Conservation (phyloP, 2,329 filamentous ascomycete genomes). For the Didymella pinodella region DNA sequence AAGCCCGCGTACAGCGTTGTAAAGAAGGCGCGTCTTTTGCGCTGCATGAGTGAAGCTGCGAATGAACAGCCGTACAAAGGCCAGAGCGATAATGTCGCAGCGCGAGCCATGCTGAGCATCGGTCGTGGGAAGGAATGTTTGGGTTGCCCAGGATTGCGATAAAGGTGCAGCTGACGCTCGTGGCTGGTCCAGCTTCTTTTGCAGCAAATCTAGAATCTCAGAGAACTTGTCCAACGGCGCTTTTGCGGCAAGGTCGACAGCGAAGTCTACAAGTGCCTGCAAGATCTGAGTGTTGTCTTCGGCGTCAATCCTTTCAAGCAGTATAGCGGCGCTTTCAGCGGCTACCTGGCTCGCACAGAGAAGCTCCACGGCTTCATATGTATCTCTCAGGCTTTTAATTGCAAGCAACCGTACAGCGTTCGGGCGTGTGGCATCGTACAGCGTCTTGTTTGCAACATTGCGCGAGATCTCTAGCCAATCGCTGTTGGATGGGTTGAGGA, state of each 20-base stretch:
- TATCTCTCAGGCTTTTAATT: slow-evolving; percentile 64
- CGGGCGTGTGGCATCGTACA: slow-evolving; percentile 67
- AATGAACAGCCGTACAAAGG: slow-evolving; percentile 79
- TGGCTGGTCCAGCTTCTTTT: slow-evolving; percentile 39
- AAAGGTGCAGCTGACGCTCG: slow-evolving; percentile 26
- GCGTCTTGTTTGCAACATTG: slow-evolving; percentile 68
- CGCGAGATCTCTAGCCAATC: slow-evolving; percentile 72
- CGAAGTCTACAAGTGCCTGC: slow-evolving; percentile 69
- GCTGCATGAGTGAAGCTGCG: slow-evolving; percentile 72
- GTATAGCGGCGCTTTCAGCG: slow-evolving; percentile 65
- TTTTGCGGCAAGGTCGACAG: slow-evolving; percentile 69
- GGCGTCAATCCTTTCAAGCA: slow-evolving; percentile 67
- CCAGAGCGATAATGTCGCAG: slow-evolving; percentile 74
- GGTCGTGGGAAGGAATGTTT: slow-evolving; percentile 26
- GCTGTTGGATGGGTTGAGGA: slow-evolving; percentile 74
- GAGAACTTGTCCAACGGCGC: slow-evolving; percentile 67
- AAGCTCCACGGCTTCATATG: slow-evolving; percentile 60
- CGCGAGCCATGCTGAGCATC: slow-evolving; percentile 55
- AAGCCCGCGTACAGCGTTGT: slow-evolving; percentile 46
- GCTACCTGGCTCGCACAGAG: slow-evolving; percentile 66
- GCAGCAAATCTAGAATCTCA: slow-evolving; percentile 54
- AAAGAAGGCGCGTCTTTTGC: slow-evolving; percentile 65
- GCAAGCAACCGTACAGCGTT: slow-evolving; percentile 69
- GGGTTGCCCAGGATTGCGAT: slow-evolving; percentile 29
- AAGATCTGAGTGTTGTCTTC: slow-evolving; percentile 73